phyloP scores from a whole-genome alignment of 129 eudicot species.

The Gnaphalium uliginosum region DNA sequence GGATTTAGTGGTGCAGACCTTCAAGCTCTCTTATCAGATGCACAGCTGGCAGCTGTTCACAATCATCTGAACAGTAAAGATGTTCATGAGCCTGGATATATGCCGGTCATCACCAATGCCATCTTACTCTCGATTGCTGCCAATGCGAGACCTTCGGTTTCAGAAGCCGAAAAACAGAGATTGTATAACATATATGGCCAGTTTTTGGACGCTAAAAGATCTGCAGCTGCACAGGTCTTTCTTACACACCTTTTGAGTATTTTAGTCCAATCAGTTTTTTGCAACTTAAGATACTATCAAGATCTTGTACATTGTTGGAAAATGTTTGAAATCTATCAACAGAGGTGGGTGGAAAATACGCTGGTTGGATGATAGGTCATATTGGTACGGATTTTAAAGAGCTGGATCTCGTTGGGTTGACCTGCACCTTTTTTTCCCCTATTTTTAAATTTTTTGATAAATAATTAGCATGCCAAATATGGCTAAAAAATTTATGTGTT shows the following conservation, averaged over 20 bases:
- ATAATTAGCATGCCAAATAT: background rate
- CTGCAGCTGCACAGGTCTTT: constrained; percentile 74
- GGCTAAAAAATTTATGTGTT: background rate
- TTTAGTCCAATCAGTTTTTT: background rate
- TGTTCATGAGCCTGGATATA: constrained; percentile 43
- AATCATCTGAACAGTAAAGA: constrained; percentile 56
- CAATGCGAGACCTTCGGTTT: constrained; percentile 84
- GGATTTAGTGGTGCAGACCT: constrained; percentile 99
- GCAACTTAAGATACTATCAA: constrained; percentile 9
- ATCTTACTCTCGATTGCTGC: constrained; percentile 56
- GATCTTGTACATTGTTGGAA: background rate
- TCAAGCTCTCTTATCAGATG: constrained; percentile 93
- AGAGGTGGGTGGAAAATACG: constrained; percentile 1
- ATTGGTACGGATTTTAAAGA: background rate
- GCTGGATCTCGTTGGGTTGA: background rate
- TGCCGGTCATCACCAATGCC: constrained; percentile 59
- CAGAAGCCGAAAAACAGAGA: constrained; percentile 81
- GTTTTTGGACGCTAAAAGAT: constrained; percentile 81
- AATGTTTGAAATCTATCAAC: background rate
- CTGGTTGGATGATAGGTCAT: background rate
- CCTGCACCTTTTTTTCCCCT: background rate
- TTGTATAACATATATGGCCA: constrained; percentile 78
- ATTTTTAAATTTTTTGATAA: background rate
- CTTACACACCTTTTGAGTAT: constrained; percentile 23
- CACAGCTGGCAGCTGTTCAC: constrained; percentile 93